Evolutionary conservation across 371 early-diverging fungal genomes (phyloP).

Genomic region (Cokeromyces recurvatus): DNA sequence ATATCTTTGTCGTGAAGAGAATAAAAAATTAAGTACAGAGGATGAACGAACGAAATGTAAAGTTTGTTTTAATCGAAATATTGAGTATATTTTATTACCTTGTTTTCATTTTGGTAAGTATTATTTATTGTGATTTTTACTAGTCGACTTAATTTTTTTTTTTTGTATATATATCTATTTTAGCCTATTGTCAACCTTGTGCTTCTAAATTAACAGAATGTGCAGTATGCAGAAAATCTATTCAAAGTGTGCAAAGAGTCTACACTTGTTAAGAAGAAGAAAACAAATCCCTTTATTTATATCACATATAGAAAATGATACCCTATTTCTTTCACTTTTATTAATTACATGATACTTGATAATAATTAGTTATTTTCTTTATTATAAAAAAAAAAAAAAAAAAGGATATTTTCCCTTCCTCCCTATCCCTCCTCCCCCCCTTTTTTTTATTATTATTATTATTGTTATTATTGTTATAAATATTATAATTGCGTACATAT

Average conservation of each 20-base stretch:
- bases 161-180: background rate
- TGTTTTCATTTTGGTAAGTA: conserved; percentile 40
- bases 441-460: background rate
- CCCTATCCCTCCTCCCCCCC: too few relatives aligned
- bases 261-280: conserved; percentile 13
- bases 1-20: background rate
- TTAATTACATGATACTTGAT: too few relatives aligned
- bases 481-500: too few relatives aligned
- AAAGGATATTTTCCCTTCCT: too few relatives aligned
- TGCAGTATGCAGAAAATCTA: conserved; percentile 30
- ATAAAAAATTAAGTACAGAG: background rate
- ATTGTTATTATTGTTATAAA: background rate
- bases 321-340: too few relatives aligned
- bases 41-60: too few relatives aligned
- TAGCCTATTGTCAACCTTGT: conserved; percentile 38
- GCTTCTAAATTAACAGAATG: conserved; percentile 29
- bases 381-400: too few relatives aligned
- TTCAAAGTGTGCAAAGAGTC: conserved; percentile 23
- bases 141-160: background rate
- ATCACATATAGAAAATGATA: too few relatives aligned
- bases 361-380: too few relatives aligned
- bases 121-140: background rate
- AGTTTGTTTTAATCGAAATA: conserved; percentile 28
- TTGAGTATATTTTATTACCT: conserved; percentile 28
- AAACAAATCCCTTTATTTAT: too few relatives aligned